Percentiles rank a stretch among this genome's conserved stretches.
These are phyloP conservation scores for Phellinidium pouzarii DNA, from an alignment of 1,284 basidiomycete species.

Conservation along the genomic window DNA sequence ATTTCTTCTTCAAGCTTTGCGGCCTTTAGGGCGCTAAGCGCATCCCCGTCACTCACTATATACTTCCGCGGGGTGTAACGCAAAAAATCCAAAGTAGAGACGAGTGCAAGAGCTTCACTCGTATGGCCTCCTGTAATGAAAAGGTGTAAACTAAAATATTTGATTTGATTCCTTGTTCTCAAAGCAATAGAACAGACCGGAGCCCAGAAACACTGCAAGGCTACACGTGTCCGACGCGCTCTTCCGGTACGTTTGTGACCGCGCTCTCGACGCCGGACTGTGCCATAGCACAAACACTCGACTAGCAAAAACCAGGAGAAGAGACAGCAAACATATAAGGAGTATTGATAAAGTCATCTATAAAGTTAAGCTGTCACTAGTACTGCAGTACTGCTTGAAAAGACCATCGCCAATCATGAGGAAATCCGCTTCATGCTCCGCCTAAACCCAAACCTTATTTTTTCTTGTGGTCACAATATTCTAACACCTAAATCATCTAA, in stretches of 20 bases:
- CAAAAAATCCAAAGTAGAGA: slow-evolving; percentile 70
- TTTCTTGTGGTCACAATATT: no score
- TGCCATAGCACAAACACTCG: not conserved
- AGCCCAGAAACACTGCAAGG: slow-evolving; percentile 54
- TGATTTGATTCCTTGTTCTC: not conserved
- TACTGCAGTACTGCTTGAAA: no score
- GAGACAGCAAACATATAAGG: not conserved
- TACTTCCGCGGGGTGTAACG: slow-evolving; percentile 79
- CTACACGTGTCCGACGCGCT: slow-evolving; percentile 24
- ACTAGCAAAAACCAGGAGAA: not conserved
- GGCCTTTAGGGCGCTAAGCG: slow-evolving; percentile 71
- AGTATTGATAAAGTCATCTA: not conserved
- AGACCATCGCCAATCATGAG: no score
- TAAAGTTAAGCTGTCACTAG: no score
- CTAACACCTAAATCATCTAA: no score
- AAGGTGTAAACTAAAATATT: slow-evolving; percentile 3
- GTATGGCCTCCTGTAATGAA: slow-evolving; percentile 81
- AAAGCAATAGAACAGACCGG: slow-evolving; percentile 37
- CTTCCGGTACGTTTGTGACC: not conserved
- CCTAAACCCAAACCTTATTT: no score
- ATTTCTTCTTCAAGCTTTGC: slow-evolving; percentile 48
- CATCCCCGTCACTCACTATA: slow-evolving; percentile 78
- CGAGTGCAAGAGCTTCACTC: slow-evolving; percentile 74
- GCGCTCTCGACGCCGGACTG: not conserved
- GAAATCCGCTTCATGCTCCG: no score